Evolutionary conservation across 441 rosid species (phyloP).

Genomic region (Lepidium campestre): DNA sequence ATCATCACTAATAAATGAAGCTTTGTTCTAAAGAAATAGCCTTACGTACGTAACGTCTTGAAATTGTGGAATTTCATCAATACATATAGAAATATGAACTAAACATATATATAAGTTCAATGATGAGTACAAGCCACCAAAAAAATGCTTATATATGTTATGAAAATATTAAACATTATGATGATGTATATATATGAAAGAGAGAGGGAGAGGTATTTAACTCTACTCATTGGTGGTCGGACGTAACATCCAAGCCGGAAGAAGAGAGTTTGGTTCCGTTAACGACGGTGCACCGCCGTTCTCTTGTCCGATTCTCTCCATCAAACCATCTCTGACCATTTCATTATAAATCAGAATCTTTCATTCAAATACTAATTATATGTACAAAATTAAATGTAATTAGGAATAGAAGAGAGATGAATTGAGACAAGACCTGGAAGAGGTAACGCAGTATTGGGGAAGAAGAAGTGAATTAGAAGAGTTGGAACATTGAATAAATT

Average conservation of each 20-base stretch:
- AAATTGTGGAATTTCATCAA: not conserved
- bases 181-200: not conserved
- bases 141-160: conserved; percentile 15
- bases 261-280: conserved; percentile 26
- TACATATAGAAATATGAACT: not conserved
- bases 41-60: not conserved
- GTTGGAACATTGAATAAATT: conserved; percentile 32
- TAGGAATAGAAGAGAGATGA: not conserved
- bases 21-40: conserved; percentile 4
- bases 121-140: not conserved
- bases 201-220: not conserved
- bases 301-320: conserved; percentile 14
- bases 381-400: not conserved
- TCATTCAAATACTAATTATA: not conserved
- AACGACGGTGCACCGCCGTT: conserved; percentile 4
- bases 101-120: conserved; percentile 1
- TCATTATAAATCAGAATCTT: not conserved
- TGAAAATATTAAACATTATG: conserved; percentile 11
- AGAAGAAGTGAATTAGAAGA: conserved; percentile 29
- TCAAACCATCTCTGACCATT: conserved; percentile 22
- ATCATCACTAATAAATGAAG: not conserved
- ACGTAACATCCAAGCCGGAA: conserved; percentile 30
- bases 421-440: conserved; percentile 39
- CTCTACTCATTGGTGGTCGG: conserved; percentile 16
- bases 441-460: conserved; percentile 34